phyloP scores from a whole-genome alignment of 176 grass and related monocot genomes.

The Eleusine indica region DNA sequence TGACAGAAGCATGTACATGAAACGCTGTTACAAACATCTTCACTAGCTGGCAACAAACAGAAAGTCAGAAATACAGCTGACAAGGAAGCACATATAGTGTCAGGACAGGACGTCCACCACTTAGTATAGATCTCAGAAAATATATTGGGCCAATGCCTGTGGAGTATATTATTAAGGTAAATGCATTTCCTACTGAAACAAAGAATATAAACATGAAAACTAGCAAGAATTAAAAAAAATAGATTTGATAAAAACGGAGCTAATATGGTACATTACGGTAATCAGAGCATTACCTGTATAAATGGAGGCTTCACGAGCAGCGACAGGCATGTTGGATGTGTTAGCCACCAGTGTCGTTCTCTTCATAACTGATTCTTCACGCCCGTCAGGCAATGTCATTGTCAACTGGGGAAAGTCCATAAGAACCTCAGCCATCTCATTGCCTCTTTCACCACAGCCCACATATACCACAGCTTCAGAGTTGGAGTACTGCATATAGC shows the following conservation, averaged over 20 bases:
- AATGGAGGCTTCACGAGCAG: conserved; percentile 97
- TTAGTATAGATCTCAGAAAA: neutral
- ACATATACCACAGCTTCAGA: conserved; percentile 88
- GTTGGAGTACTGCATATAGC: conserved; percentile 79
- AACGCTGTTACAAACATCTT: too few relatives aligned
- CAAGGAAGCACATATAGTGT: too few relatives aligned
- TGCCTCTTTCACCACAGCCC: conserved; percentile 91
- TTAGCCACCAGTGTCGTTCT: conserved; percentile 94
- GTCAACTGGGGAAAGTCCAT: conserved; percentile 98
- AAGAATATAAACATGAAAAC: neutral
- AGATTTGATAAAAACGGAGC: neutral
- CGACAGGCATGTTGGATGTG: conserved; percentile 96
- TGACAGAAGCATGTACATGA: too few relatives aligned
- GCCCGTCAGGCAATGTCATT: conserved; percentile 85
- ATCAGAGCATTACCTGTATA: conserved; percentile 66
- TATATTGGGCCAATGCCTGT: neutral
- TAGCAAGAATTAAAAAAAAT: neutral
- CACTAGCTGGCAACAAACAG: too few relatives aligned
- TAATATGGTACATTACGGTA: conserved; percentile 24
- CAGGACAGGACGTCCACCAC: neutral
- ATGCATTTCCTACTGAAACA: neutral
- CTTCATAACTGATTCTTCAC: conserved; percentile 98
- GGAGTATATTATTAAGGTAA: neutral
- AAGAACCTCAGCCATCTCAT: conserved; percentile 95
- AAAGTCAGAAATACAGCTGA: too few relatives aligned